phyloP scores from a whole-genome alignment of 306 rosid genomes.

The Sicyos edulis region DNA sequence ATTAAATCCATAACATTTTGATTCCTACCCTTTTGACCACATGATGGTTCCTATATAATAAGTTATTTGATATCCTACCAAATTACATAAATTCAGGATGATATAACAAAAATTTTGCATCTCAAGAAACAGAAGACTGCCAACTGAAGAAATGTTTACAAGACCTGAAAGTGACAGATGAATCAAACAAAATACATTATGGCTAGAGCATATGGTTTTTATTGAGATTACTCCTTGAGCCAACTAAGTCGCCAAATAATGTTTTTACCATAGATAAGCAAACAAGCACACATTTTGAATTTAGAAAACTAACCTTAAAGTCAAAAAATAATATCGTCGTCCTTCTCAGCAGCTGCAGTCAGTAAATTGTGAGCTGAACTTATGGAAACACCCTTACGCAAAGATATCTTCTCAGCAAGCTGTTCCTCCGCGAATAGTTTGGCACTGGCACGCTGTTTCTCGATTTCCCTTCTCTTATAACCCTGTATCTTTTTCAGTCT shows the following conservation, averaged over 20 bases:
- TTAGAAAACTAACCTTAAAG: conserved; percentile 11
- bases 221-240: conserved; percentile 2
- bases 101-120: no score
- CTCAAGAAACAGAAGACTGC: no score
- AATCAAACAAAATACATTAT: no score
- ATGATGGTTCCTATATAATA: no score
- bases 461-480: conserved; percentile 71
- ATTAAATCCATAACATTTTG: no score
- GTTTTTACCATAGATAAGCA: conserved; percentile 3
- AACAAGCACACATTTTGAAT: conserved; percentile 11
- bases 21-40: no score
- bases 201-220: no score
- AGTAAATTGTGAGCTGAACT: conserved; percentile 51
- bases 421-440: conserved; percentile 49
- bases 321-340: conserved; percentile 76
- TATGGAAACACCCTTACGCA: conserved; percentile 50
- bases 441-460: conserved; percentile 52
- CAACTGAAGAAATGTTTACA: no score
- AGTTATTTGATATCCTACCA: background rate
- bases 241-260: conserved; percentile 12
- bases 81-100: no score
- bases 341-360: conserved; percentile 49
- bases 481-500: conserved; percentile 94
- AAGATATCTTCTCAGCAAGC: conserved; percentile 40
- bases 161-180: no score